Evolutionary conservation across 352 stramenopile species (phyloP).

Genomic region (Pythium aquatile): DNA sequence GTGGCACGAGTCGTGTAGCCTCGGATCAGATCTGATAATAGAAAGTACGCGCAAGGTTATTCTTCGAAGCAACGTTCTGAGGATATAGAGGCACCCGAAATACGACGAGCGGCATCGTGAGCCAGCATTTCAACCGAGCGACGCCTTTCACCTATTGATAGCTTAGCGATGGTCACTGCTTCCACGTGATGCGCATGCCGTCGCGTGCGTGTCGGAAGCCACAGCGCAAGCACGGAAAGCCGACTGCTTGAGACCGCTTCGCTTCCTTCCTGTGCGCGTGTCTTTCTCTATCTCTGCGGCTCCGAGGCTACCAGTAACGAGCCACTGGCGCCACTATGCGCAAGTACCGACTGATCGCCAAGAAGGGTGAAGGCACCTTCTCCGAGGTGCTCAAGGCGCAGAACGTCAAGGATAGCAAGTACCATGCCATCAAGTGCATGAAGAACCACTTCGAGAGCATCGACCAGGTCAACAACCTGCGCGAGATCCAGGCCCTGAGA

Average conservation of each 20-base stretch:
- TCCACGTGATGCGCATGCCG: not conserved
- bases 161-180: not conserved
- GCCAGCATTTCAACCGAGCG: not conserved
- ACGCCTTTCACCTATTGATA: not conserved
- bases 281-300: no score
- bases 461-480: conserved; percentile 96
- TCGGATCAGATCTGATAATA: no score
- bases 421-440: conserved; percentile 98
- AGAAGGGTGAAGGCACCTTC: conserved; percentile 96
- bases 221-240: not conserved
- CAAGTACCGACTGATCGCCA: conserved; percentile 94
- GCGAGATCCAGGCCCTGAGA: conserved; percentile 94
- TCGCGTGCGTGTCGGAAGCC: not conserved
- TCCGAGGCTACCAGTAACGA: no score
- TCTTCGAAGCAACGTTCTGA: not conserved
- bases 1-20: no score
- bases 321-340: conserved; percentile 40
- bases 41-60: no score
- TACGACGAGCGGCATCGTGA: not conserved
- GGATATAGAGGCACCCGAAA: not conserved
- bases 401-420: conserved; percentile 93
- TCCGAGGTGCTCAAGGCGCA: conserved; percentile 92
- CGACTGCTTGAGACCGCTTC: not conserved
- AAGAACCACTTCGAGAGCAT: conserved; percentile 96
- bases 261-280: no score